phyloP scores from a whole-genome alignment of 2,329 filamentous ascomycete genomes.

The Tolypocladium inflatum region DNA sequence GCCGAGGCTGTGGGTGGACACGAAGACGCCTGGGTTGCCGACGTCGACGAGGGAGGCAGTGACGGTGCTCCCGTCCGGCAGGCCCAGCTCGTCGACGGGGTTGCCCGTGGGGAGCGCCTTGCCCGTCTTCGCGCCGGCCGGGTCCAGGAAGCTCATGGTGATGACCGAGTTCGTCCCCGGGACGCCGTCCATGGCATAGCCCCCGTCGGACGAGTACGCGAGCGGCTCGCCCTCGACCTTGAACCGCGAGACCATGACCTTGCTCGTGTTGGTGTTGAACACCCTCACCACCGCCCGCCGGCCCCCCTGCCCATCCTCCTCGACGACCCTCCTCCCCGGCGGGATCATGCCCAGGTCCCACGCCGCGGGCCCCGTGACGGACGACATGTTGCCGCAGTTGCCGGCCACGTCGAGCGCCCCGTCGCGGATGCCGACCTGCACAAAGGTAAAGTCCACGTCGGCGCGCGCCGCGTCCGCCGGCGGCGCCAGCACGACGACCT shows the following conservation, averaged over 20 bases:
- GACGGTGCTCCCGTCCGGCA: constrained; percentile 24
- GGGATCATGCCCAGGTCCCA: constrained; percentile 21
- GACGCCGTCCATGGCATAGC: constrained; percentile 56
- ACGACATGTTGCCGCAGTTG: constrained; percentile 70
- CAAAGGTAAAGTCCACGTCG: constrained; percentile 64
- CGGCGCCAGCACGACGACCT: constrained; percentile 56
- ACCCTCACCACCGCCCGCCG: constrained; percentile 43
- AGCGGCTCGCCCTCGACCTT: constrained; percentile 29
- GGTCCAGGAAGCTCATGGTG: constrained; percentile 50
- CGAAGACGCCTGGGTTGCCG: constrained; percentile 54
- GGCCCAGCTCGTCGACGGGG: constrained; percentile 36
- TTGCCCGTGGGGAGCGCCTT: constrained; percentile 41
- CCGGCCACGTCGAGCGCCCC: constrained; percentile 53
- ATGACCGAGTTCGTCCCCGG: constrained; percentile 47
- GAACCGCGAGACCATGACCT: constrained; percentile 51
- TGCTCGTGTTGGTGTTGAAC: constrained; percentile 62
- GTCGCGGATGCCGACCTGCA: constrained; percentile 56
- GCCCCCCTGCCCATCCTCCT: constrained; percentile 14
- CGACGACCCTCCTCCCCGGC: not conserved
- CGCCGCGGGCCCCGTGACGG: constrained; percentile 48
- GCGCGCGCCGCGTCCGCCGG: constrained; percentile 32
- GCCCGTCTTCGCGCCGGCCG: constrained; percentile 55
- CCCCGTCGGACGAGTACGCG: constrained; percentile 27
- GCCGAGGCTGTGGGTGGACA: constrained; percentile 43
- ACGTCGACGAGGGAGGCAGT: constrained; percentile 51